Evolutionary conservation across 1,284 basidiomycete genomes (phyloP).

Genomic region (Lignosus rhinocerotis): DNA sequence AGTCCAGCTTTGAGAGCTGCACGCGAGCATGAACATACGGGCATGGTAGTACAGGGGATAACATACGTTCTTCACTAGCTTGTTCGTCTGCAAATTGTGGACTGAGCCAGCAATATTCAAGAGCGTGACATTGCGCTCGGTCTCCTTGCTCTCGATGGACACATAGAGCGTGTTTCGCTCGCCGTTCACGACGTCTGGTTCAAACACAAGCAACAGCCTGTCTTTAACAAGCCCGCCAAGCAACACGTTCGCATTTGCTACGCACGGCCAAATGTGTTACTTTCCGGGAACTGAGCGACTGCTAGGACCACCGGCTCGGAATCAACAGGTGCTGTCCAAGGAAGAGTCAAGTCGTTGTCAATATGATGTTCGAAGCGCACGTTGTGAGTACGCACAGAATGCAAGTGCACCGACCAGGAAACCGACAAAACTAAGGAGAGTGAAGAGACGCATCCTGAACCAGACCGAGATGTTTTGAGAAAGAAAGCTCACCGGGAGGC

Average conservation of each 20-base stretch:
- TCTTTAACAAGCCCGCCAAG: neutral
- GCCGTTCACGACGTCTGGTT: slow-evolving; percentile 81
- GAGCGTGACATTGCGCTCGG: slow-evolving; percentile 75
- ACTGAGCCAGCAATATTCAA: slow-evolving; percentile 72
- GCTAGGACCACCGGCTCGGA: slow-evolving; percentile 56
- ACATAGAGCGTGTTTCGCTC: slow-evolving; percentile 75
- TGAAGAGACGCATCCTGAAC: slow-evolving; percentile 33
- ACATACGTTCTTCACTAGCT: slow-evolving; percentile 75
- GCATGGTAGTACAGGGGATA: slow-evolving; percentile 30
- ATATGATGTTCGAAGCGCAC: slow-evolving; percentile 18
- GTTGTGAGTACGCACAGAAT: slow-evolving; percentile 24
- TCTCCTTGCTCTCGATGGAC: slow-evolving; percentile 70
- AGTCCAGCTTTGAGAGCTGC: slow-evolving; percentile 67
- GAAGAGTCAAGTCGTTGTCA: neutral
- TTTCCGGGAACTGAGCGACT: slow-evolving; percentile 70
- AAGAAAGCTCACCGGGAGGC: slow-evolving; percentile 12
- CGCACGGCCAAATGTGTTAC: slow-evolving; percentile 83
- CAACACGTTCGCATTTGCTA: slow-evolving; percentile 22
- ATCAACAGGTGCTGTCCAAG: slow-evolving; percentile 25
- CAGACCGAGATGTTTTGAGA: slow-evolving; percentile 21
- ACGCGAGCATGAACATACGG: slow-evolving; percentile 1
- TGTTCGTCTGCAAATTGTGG: slow-evolving; percentile 66
- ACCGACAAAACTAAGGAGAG: slow-evolving; percentile 29
- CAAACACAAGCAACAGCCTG: no score
- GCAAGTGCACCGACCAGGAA: slow-evolving; percentile 28